These are phyloP conservation scores for Crepidotus sp. DNA, from an alignment of 1,284 basidiomycete genomes.

Conservation along the genomic window DNA sequence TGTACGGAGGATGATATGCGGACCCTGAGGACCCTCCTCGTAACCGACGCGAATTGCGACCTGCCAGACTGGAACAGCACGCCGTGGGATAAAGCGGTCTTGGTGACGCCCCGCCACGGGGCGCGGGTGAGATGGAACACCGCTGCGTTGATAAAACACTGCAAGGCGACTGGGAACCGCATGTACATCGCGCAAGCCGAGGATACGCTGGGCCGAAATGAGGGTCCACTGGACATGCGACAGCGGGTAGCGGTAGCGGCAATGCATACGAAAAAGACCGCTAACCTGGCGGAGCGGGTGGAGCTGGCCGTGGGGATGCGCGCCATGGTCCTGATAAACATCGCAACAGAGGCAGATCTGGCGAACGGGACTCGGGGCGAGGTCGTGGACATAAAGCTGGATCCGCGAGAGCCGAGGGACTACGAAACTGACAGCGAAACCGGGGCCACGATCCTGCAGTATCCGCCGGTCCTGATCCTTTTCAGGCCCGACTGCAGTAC, in stretches of 20 bases:
- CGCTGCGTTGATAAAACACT: neutral
- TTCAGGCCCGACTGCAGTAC: neutral
- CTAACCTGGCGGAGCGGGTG: slow-evolving; percentile 16
- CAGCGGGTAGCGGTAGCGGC: neutral
- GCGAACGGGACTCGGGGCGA: slow-evolving; percentile 23
- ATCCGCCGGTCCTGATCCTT: neutral
- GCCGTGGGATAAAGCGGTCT: slow-evolving; percentile 21
- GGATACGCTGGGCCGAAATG: neutral
- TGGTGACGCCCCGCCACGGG: slow-evolving; percentile 18
- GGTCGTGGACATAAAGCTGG: slow-evolving; percentile 20
- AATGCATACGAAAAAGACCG: slow-evolving; percentile 6
- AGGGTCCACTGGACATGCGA: neutral
- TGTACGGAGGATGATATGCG: slow-evolving; percentile 22
- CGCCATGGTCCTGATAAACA: slow-evolving; percentile 21
- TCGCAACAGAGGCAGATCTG: slow-evolving; percentile 8
- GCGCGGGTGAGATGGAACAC: slow-evolving; percentile 1
- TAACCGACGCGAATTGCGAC: slow-evolving; percentile 9
- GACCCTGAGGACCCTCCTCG: slow-evolving; percentile 23
- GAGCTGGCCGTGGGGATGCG: slow-evolving; percentile 19
- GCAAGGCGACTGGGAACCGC: neutral
- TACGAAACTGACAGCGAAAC: neutral
- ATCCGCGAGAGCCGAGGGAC: slow-evolving; percentile 16
- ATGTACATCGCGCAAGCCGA: slow-evolving; percentile 1
- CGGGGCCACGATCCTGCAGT: neutral
- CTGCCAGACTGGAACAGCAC: neutral